phyloP scores from a whole-genome alignment of 2,329 filamentous ascomycete species.

The Cadophora sp. region DNA sequence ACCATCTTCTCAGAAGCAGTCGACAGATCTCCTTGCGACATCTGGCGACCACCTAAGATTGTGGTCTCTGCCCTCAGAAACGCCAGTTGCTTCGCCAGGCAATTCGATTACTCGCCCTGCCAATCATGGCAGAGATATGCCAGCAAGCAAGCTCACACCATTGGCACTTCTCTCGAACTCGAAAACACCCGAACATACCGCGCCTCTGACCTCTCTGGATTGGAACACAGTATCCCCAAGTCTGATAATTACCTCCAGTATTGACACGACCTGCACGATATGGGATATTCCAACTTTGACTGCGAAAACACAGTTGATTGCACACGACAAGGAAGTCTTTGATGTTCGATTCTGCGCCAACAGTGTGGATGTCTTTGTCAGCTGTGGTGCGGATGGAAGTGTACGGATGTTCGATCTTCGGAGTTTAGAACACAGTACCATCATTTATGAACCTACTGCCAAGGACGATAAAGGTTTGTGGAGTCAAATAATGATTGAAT shows the following conservation, averaged over 20 bases:
- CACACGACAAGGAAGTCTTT: conserved; percentile 98
- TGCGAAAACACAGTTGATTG: conserved; percentile 97
- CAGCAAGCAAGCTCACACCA: conserved; percentile 83
- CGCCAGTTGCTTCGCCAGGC: conserved; percentile 58
- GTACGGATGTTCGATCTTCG: conserved; percentile 98
- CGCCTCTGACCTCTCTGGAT: conserved; percentile 92
- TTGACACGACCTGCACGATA: conserved; percentile 98
- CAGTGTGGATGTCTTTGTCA: conserved; percentile 98
- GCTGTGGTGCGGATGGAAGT: conserved; percentile 95
- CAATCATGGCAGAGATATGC: conserved; percentile 62
- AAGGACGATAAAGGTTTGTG: conserved; percentile 76
- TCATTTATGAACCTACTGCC: conserved; percentile 96
- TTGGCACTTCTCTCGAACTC: conserved; percentile 94
- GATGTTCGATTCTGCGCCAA: conserved; percentile 98
- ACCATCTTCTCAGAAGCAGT: conserved; percentile 92
- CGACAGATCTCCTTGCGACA: conserved; percentile 91
- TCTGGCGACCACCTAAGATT: conserved; percentile 92
- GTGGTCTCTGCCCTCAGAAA: conserved; percentile 85
- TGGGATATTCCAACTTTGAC: conserved; percentile 99
- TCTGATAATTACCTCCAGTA: conserved; percentile 97
- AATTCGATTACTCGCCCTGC: conserved; percentile 74
- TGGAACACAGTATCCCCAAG: conserved; percentile 98
- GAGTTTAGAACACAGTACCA: conserved; percentile 96
- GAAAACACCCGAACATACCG: conserved; percentile 97
- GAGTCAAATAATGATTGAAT: not conserved